Conservation (phyloP, 805 yeast species). For the Starmerella geochares region DNA sequence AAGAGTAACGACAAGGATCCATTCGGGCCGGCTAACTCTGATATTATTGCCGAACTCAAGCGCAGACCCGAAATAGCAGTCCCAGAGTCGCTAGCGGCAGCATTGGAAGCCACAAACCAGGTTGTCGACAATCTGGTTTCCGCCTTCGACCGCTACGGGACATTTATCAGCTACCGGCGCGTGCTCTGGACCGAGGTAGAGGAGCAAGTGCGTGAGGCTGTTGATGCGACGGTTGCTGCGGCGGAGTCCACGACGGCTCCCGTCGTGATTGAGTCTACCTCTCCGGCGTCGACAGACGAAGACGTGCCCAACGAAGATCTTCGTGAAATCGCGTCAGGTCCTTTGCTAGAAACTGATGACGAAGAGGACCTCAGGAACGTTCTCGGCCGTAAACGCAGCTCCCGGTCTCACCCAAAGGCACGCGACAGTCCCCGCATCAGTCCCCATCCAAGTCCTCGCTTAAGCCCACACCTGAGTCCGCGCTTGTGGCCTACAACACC, state of each 20-base stretch:
- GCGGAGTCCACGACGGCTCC: conserved; percentile 21
- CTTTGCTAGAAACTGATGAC: conserved; percentile 13
- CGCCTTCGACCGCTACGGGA: conserved; percentile 17
- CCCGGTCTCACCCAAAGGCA: conserved; percentile 15
- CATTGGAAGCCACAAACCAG: conserved; percentile 3
- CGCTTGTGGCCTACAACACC: conserved; percentile 18
- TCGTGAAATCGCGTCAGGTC: neutral
- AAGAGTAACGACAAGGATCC: conserved; percentile 1
- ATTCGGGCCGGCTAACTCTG: conserved; percentile 13
- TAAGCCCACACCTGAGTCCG: conserved; percentile 19
- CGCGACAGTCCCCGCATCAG: conserved; percentile 9
- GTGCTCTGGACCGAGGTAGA: conserved; percentile 23
- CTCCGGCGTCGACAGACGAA: conserved; percentile 3
- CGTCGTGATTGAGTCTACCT: conserved; percentile 14
- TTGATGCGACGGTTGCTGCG: conserved; percentile 22
- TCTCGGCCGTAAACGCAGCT: conserved; percentile 13
- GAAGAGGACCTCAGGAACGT: conserved; percentile 15
- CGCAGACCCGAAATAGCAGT: conserved; percentile 5
- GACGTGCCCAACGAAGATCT: neutral
- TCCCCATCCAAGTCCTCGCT: conserved; percentile 18
- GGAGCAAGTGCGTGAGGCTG: conserved; percentile 20
- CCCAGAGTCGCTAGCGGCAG: conserved; percentile 6
- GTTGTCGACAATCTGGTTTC: conserved; percentile 11
- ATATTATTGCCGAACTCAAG: conserved; percentile 4
- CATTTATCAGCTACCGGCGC: conserved; percentile 16